Conservation (phyloP, 2,329 filamentous ascomycete species). For the Phialophora macrospora region DNA sequence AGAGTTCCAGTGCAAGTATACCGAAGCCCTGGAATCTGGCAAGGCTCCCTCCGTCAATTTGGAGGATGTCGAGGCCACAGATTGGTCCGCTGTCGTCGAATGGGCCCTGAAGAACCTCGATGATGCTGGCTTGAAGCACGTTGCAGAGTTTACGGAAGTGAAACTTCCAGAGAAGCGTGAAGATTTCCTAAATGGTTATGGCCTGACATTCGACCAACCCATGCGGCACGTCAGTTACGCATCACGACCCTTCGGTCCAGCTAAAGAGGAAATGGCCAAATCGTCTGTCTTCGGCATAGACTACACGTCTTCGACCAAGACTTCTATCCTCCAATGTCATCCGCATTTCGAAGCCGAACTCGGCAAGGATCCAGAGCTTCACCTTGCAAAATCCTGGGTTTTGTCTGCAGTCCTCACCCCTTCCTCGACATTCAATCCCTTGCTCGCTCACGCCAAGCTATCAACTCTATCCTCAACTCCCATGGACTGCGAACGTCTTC, state of each 20-base stretch:
- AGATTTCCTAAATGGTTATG: constrained; percentile 50
- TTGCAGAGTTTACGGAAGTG: constrained; percentile 36
- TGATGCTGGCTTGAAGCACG: constrained; percentile 44
- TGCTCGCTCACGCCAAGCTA: constrained; percentile 44
- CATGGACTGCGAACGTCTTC: constrained; percentile 39
- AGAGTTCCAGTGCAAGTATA: constrained; percentile 54
- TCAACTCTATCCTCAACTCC: constrained; percentile 30
- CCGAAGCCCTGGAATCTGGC: constrained; percentile 51
- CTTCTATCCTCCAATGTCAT: constrained; percentile 11
- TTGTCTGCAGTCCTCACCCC: constrained; percentile 54
- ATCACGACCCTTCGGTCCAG: constrained; percentile 22
- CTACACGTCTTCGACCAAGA: constrained; percentile 27
- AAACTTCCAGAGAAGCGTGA: constrained; percentile 52
- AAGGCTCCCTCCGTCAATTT: constrained; percentile 53
- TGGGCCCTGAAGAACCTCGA: constrained; percentile 54
- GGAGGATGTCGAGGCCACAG: constrained; percentile 49
- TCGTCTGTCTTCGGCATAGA: constrained; percentile 45
- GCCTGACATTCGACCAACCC: constrained; percentile 46
- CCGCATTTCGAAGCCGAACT: constrained; percentile 17
- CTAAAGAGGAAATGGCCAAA: constrained; percentile 45
- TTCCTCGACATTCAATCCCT: constrained; percentile 48
- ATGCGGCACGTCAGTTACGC: constrained; percentile 46
- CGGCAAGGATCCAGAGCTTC: constrained; percentile 19
- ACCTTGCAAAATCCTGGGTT: constrained; percentile 53
- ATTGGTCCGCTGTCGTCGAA: constrained; percentile 54